phyloP scores from a whole-genome alignment of 768 basidiomycete genomes.

The Tulasnella sp. region DNA sequence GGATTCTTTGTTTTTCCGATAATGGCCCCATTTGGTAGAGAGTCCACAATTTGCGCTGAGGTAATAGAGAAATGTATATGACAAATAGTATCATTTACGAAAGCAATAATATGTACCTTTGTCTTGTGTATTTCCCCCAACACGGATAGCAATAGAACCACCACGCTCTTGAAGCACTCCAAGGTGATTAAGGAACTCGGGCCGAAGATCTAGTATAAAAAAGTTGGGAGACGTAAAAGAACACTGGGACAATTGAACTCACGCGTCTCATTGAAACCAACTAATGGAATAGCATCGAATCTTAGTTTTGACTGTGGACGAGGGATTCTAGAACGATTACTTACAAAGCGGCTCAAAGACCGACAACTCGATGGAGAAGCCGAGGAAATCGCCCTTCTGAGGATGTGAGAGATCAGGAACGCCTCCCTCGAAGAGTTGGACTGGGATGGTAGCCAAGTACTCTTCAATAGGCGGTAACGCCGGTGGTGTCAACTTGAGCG shows the following conservation, averaged over 20 bases:
- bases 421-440: too few relatives aligned
- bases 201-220: slow-evolving; percentile 22
- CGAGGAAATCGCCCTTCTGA: slow-evolving; percentile 39
- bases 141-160: slow-evolving; percentile 30
- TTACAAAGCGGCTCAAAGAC: slow-evolving; percentile 39
- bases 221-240: too few relatives aligned
- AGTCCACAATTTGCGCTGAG: slow-evolving; percentile 2
- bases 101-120: too few relatives aligned
- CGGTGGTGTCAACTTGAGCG: too few relatives aligned
- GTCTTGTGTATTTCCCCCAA: slow-evolving; percentile 46
- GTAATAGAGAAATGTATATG: too few relatives aligned
- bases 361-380: slow-evolving; percentile 52
- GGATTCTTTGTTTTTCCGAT: slow-evolving; percentile 7
- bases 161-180: slow-evolving; percentile 33
- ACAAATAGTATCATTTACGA: too few relatives aligned
- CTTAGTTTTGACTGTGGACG: not conserved
- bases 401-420: too few relatives aligned
- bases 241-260: too few relatives aligned
- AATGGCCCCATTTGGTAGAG: slow-evolving; percentile 1
- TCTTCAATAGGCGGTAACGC: too few relatives aligned
- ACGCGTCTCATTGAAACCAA: too few relatives aligned
- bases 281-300: too few relatives aligned
- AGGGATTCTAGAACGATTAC: slow-evolving; percentile 21
- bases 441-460: too few relatives aligned
- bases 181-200: slow-evolving; percentile 37